These are phyloP conservation scores for Fimicolochytrium jonesii DNA, from an alignment of 192 early-diverging fungal genomes.

Conservation along the genomic window DNA sequence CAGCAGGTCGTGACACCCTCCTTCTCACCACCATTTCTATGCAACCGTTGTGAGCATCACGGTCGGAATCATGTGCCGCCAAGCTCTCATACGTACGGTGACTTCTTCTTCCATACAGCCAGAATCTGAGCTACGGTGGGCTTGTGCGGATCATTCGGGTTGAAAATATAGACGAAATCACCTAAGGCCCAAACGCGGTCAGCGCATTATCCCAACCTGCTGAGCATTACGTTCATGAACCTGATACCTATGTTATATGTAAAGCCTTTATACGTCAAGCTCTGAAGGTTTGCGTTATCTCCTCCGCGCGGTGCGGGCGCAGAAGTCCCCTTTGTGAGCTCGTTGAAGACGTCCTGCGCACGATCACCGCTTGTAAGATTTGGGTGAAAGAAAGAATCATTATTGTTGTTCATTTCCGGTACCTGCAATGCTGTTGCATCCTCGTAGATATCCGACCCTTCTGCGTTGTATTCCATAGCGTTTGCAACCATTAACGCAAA, in stretches of 20 bases:
- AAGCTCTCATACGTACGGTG: constrained; percentile 28
- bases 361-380: neutral
- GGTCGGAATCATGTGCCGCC: no score
- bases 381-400: no score
- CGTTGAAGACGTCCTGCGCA: neutral
- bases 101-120: constrained; percentile 38
- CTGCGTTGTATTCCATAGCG: constrained; percentile 82
- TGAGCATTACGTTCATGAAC: no score
- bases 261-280: no score
- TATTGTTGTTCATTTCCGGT: neutral
- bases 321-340: constrained; percentile 10
- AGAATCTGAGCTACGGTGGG: constrained; percentile 62
- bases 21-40: neutral
- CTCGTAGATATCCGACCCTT: constrained; percentile 77
- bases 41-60: no score
- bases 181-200: no score
- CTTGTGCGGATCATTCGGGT: constrained; percentile 48
- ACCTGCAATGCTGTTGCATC: constrained; percentile 52
- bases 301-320: no score
- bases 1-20: constrained; percentile 49
- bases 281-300: no score
- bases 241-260: no score
- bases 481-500: constrained; percentile 82
- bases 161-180: constrained; percentile 62
- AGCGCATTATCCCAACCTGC: no score